phyloP scores from a whole-genome alignment of 2,329 filamentous ascomycete species.

The Fusarium decemcellulare region DNA sequence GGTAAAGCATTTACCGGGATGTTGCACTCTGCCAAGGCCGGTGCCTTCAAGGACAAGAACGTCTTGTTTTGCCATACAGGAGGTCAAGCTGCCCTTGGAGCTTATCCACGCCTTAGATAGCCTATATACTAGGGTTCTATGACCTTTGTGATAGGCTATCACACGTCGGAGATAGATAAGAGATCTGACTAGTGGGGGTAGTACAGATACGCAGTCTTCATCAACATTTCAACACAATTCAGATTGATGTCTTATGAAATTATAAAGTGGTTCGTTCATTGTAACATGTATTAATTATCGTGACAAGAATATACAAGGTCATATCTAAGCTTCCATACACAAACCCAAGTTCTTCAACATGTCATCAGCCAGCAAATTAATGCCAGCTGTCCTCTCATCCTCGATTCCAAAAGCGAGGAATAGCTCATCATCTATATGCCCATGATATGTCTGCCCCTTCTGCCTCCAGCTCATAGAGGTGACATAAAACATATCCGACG shows the following conservation, averaged over 20 bases:
- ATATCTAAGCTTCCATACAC: slow-evolving; percentile 37
- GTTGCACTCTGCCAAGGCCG: slow-evolving; percentile 4
- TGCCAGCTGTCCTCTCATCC: slow-evolving; percentile 61
- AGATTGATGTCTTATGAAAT: too few relatives aligned
- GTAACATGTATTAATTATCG: too few relatives aligned
- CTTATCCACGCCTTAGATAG: slow-evolving; percentile 10
- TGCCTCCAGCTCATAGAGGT: slow-evolving; percentile 70
- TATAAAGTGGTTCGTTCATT: too few relatives aligned
- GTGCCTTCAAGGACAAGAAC: slow-evolving; percentile 12
- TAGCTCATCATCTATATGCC: slow-evolving; percentile 68
- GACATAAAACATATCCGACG: slow-evolving; percentile 70
- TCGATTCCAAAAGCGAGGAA: slow-evolving; percentile 71
- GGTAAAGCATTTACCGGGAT: slow-evolving; percentile 28
- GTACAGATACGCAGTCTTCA: too few relatives aligned
- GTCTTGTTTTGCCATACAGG: slow-evolving; percentile 32
- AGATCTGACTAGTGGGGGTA: too few relatives aligned
- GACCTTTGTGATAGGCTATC: too few relatives aligned
- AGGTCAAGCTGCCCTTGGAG: slow-evolving; percentile 23
- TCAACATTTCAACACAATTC: too few relatives aligned
- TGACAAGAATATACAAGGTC: neutral
- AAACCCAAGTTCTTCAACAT: slow-evolving; percentile 57
- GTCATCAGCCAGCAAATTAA: slow-evolving; percentile 66
- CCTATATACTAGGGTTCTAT: too few relatives aligned
- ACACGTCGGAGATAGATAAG: too few relatives aligned
- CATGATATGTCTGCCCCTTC: slow-evolving; percentile 64